Base-by-base conservation (phyloP, 331 rosid genomes). In the Pyrus hybrid region DNA sequence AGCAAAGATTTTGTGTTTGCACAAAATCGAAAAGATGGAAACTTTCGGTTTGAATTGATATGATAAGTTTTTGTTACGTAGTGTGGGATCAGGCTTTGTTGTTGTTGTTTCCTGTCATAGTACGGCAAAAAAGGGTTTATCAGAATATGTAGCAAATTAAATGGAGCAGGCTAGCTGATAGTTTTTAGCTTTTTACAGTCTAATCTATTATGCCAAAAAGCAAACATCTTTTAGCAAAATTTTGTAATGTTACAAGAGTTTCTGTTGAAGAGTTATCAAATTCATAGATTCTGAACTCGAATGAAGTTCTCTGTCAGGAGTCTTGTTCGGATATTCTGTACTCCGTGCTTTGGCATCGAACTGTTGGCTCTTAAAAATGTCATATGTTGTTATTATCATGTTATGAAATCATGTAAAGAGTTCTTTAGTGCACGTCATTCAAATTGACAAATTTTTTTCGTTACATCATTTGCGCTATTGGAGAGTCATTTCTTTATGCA, bases 391-490 rank as follows among this genome's bases (percentile, higher is more conserved):
- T 13, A 28, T 60, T 62, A 25, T 58, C 16, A 41, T 28, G 13
- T 73, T 35, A 41, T 73, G 28, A 41, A 26, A 25, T 41, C 4
- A 11, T 61, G 26, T 17, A n/a, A 41, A 41, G 77, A 41, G 22
- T 43, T 26, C 12, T 20, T 25, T 26, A 33, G 73, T 64, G 57
- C 69, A 49, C 67, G 25, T 68, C 28, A 61, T 70, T 56, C 35
- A n/a, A 23, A 37, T 76, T 67, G 67, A 71, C 22, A 81, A 76
- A 30, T 70, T 32, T 61, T 87, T 37, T 60, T 0, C 37, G 33
- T 60, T 76, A 53, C 76, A 78, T 74, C 71, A 83, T 74, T 66
- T 43, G 63, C 77, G 77, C 80, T 77, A 75, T 78, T 76, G 23
- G 70, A 43, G 57, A 65, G 87, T 76, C 85, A 82, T 75, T 82